Conservation (phyloP, 2,329 filamentous ascomycete species). For the Diaporthe nobilis region DNA sequence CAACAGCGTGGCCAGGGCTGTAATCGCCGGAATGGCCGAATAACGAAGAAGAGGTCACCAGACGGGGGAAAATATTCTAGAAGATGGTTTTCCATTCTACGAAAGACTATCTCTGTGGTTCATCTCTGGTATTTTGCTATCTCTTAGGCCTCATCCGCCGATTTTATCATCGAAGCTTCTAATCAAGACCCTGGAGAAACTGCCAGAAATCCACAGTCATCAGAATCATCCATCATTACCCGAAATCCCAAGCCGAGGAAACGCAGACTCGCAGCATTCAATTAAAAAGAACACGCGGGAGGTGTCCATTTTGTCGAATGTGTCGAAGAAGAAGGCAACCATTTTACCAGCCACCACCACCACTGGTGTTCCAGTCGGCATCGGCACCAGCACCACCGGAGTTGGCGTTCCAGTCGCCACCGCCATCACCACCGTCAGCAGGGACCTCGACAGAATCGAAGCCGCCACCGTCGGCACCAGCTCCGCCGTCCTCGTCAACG, state of each 20-base stretch:
- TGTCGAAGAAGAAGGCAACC: background rate
- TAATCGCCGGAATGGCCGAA: background rate
- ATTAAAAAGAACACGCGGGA: background rate
- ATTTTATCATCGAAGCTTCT: background rate
- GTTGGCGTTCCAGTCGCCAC: slow-evolving; percentile 36
- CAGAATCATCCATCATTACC: slow-evolving; percentile 1
- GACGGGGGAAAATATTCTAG: background rate
- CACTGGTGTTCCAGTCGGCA: slow-evolving; percentile 33
- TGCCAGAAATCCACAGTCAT: slow-evolving; percentile 14
- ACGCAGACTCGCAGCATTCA: background rate
- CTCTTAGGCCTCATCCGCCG: slow-evolving; percentile 12
- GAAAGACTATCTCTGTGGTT: background rate
- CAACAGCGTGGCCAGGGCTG: background rate
- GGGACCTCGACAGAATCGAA: slow-evolving; percentile 22
- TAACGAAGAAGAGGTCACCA: background rate
- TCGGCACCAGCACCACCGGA: slow-evolving; percentile 36
- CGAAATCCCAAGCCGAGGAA: background rate
- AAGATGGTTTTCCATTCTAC: background rate
- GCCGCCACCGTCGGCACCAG: slow-evolving; percentile 33
- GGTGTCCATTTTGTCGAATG: background rate
- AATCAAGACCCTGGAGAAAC: slow-evolving; percentile 26
- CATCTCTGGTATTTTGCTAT: background rate
- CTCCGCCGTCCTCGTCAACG: slow-evolving; percentile 46
- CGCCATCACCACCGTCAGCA: slow-evolving; percentile 38
- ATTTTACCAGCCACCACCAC: slow-evolving; percentile 30